These are phyloP conservation scores for Penicillium sp. DNA, from an alignment of 2,329 filamentous ascomycete genomes.

Conservation along the genomic window DNA sequence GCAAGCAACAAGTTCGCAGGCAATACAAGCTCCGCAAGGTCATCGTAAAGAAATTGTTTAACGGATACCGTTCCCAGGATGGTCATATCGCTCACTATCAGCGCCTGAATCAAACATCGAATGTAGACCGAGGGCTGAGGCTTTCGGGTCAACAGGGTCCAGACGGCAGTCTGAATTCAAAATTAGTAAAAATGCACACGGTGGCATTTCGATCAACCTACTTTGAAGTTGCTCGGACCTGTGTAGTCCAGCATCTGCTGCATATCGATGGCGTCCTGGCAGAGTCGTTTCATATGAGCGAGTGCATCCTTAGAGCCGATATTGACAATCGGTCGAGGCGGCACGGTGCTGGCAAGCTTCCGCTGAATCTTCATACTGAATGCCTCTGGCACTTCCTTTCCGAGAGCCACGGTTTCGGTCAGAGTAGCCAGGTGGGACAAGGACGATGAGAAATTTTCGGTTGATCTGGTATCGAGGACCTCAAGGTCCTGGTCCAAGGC, in stretches of 20 bases:
- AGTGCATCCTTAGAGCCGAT: conserved; percentile 70
- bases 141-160: conserved; percentile 71
- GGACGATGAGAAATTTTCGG: conserved; percentile 32
- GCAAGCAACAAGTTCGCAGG: conserved; percentile 70
- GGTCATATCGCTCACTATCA: conserved; percentile 70
- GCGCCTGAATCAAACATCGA: conserved; percentile 72
- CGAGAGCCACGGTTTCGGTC: conserved; percentile 60
- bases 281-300: conserved; percentile 66
- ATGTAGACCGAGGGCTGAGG: conserved; percentile 83
- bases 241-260: conserved; percentile 66
- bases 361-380: conserved; percentile 90
- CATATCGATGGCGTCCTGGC: conserved; percentile 68
- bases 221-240: conserved; percentile 68
- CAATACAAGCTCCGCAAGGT: conserved; percentile 74
- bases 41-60: conserved; percentile 73
- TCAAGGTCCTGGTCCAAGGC: conserved; percentile 40
- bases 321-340: conserved; percentile 83
- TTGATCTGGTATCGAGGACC: conserved; percentile 30
- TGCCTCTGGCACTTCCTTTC: conserved; percentile 66
- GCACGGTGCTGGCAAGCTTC: conserved; percentile 89
- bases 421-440: conserved; percentile 53
- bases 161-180: conserved; percentile 63
- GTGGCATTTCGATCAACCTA: conserved; percentile 38
- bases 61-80: conserved; percentile 68
- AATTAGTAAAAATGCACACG: conserved; percentile 3